phyloP scores from a whole-genome alignment of 257 asterid genomes.

The Linderniella brevidens region DNA sequence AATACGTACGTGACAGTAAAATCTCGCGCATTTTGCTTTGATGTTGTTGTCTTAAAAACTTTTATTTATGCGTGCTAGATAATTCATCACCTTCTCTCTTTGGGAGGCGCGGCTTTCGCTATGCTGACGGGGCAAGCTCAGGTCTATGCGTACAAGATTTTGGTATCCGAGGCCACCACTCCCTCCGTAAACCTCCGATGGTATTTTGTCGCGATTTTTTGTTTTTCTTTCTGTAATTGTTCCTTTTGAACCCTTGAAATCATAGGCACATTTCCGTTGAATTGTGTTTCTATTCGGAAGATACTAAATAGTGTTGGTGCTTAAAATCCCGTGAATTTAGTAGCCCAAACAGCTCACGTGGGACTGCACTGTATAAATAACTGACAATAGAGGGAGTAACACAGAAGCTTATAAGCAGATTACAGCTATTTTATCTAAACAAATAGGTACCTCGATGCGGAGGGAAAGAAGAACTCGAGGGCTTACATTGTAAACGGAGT shows the following conservation, averaged over 20 bases:
- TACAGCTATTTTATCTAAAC: too few relatives aligned
- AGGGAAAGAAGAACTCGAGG: conserved; percentile 57
- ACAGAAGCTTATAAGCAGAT: too few relatives aligned
- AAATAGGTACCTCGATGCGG: conserved; percentile 65
- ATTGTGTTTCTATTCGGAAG: neutral
- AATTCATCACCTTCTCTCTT: conserved; percentile 68
- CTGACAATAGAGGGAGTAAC: too few relatives aligned
- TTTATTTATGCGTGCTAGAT: conserved; percentile 20
- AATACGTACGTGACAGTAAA: conserved; percentile 58
- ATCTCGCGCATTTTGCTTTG: neutral
- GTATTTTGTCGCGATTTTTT: conserved; percentile 15
- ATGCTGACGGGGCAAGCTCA: conserved; percentile 83
- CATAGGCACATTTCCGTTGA: conserved; percentile 1
- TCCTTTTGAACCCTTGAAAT: too few relatives aligned
- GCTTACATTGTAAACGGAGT: conserved; percentile 53
- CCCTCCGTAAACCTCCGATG: conserved; percentile 81
- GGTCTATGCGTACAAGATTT: conserved; percentile 44
- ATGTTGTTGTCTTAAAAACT: too few relatives aligned
- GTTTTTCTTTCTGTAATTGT: neutral
- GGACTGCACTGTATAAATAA: too few relatives aligned
- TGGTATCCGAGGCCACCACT: conserved; percentile 78
- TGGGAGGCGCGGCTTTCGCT: conserved; percentile 34
- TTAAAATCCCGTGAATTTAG: too few relatives aligned
- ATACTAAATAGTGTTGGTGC: too few relatives aligned
- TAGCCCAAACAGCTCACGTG: too few relatives aligned